Evolutionary conservation across 2,329 filamentous ascomycete species (phyloP), one percentile per base, ranked within the genome.

Genomic region (Thyridium curvatum): DNA sequence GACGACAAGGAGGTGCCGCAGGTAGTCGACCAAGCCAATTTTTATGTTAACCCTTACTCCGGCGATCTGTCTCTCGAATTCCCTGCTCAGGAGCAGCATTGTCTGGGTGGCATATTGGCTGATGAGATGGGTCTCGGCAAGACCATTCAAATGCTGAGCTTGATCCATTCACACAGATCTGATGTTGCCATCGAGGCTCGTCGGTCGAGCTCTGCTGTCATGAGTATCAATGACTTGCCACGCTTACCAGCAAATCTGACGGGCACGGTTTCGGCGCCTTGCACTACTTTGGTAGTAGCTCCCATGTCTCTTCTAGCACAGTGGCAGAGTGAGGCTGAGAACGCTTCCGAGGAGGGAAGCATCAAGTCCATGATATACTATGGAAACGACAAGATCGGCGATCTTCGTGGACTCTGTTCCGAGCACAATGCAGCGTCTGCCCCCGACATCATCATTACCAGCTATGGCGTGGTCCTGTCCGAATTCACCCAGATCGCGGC

Each of bases 111-210:
- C 6, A 86, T 98, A 41, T 68, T 98, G 32, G 93, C 93, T 8
- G 93, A 98, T 53, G 86, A 97, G 62, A 98, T 98, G 93, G 93
- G 93, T 34, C 70, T 98, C 2, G 93, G 93, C 28, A 98, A 98
- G 66, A 98, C 93, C 0, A 97, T 98, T 38, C 91, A 98, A 56
- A 97, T 98, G 89, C 77, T 98, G 45, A 93, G 88, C 61, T 68
- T 98, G 36, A 77, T 98, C 5, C 93, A 98, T 57, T 79, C 86
- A 0, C 86, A 97, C 56, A 79, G 77, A 45, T 82, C 79, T 4
- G 71, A 82, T 16, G 55, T 68, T 12, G 65, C 69, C 4, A 52
- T 60, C 12, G 53, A 59, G 17, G 56, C 63, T 15, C 62, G 64
- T n/a, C 48, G 52, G 6, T 44, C 59, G 21, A 46, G 41, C 8